Evolutionary conservation across 2,329 filamentous ascomycete species (phyloP).

Genomic region (Beauveria sp.): DNA sequence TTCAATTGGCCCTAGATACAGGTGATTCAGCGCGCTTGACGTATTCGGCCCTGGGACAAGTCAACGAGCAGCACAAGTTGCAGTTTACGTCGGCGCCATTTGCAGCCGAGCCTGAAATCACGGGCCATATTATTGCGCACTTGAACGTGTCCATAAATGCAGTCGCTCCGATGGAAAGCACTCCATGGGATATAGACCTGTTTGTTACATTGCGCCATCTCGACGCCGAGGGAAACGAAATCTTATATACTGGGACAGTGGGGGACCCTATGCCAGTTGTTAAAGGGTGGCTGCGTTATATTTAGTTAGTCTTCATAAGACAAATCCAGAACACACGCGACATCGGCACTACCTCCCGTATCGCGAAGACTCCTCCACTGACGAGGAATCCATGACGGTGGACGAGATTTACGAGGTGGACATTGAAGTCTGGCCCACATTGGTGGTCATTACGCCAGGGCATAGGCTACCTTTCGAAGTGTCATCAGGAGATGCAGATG

Average conservation of each 20-base stretch:
- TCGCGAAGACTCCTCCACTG: conserved; percentile 49
- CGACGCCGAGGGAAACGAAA: conserved; percentile 43
- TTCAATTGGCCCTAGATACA: background rate
- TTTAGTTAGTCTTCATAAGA: conserved; percentile 45
- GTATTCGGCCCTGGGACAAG: background rate
- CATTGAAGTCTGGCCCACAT: conserved; percentile 59
- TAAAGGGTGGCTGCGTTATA: conserved; percentile 56
- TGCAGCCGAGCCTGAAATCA: conserved; percentile 59
- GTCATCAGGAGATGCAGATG: background rate
- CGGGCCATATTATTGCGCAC: conserved; percentile 58
- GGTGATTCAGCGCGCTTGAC: background rate
- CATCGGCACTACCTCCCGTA: conserved; percentile 32
- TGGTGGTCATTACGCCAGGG: conserved; percentile 34
- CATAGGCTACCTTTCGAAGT: background rate
- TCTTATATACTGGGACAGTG: conserved; percentile 58
- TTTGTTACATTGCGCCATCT: conserved; percentile 58
- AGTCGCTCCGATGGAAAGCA: conserved; percentile 35
- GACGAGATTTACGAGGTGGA: conserved; percentile 53
- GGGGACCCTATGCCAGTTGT: conserved; percentile 55
- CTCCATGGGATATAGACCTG: conserved; percentile 49
- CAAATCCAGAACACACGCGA: conserved; percentile 37
- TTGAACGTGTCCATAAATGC: conserved; percentile 54
- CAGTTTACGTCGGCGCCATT: conserved; percentile 53
- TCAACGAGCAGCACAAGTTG: conserved; percentile 21
- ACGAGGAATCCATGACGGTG: conserved; percentile 45